Evolutionary conservation across 331 rosid genomes (phyloP).

Genomic region (Malus hybrid): DNA sequence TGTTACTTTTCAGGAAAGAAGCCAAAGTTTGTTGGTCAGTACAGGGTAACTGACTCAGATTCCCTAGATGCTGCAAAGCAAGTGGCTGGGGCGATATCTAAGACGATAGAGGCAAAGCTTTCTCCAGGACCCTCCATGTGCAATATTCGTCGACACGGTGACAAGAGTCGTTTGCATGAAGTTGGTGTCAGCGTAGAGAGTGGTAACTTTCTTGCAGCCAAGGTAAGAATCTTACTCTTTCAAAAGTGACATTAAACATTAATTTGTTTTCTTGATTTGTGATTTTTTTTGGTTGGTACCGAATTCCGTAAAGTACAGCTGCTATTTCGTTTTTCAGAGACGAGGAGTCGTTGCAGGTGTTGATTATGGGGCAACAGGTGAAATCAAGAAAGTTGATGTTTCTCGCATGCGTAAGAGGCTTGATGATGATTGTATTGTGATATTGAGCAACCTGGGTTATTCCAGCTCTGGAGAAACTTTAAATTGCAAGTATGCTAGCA

Average conservation of each 20-base stretch:
- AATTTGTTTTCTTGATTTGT: constrained; percentile 8
- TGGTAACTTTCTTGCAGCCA: constrained; percentile 95
- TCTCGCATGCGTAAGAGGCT: constrained; percentile 91
- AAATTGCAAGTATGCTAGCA: constrained; percentile 88
- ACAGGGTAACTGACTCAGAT: constrained; percentile 72
- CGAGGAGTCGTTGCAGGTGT: constrained; percentile 82
- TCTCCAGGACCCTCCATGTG: constrained; percentile 94
- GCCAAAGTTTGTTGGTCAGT: constrained; percentile 69
- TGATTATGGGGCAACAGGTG: constrained; percentile 94
- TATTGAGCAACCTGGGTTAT: constrained; percentile 92
- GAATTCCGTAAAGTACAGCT: not conserved
- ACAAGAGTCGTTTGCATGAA: constrained; percentile 80
- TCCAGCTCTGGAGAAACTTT: constrained; percentile 95
- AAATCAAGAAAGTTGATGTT: constrained; percentile 83
- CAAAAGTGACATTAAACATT: not conserved
- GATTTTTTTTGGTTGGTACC: not conserved
- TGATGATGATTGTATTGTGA: constrained; percentile 82
- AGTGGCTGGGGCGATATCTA: constrained; percentile 79
- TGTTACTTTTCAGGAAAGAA: constrained; percentile 49
- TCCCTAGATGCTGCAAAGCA: constrained; percentile 86
- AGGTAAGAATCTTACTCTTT: constrained; percentile 43
- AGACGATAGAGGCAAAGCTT: constrained; percentile 89
- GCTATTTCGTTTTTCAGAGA: constrained; percentile 51
- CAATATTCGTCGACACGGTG: constrained; percentile 91
- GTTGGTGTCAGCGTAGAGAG: constrained; percentile 96